These are phyloP conservation scores for Talaromyces thailandensis DNA, from an alignment of 495 filamentous ascomycete species.

Conservation along the genomic window DNA sequence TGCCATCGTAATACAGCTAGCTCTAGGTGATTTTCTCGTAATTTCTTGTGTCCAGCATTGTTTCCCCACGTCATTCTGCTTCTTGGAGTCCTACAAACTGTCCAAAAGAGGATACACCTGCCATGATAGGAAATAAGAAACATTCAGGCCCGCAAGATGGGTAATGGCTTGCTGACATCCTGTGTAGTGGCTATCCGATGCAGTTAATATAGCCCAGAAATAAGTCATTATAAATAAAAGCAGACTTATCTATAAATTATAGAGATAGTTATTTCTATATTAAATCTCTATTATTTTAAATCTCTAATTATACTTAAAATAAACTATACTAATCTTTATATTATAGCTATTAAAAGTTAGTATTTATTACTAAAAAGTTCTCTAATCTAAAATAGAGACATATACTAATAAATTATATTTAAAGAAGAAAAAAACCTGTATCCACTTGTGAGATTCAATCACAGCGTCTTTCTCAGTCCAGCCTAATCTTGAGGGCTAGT, in stretches of 20 bases:
- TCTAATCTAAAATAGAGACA: neutral
- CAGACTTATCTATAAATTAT: neutral
- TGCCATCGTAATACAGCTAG: neutral
- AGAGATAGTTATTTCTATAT: neutral
- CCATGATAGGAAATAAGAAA: neutral
- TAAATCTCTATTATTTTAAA: neutral
- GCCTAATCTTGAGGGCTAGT: neutral
- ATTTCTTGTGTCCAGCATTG: too few species aligned
- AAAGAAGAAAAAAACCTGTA: neutral
- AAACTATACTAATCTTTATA: neutral
- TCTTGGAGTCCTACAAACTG: neutral
- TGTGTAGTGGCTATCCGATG: conserved; percentile 1
- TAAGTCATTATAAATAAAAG: neutral
- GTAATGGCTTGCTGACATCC: neutral
- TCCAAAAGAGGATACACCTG: neutral
- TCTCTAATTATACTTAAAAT: neutral
- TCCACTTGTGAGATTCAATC: neutral
- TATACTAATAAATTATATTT: neutral
- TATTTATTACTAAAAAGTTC: neutral
- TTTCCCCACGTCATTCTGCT: too few species aligned
- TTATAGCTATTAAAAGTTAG: neutral
- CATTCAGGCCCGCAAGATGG: neutral
- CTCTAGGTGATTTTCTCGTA: neutral
- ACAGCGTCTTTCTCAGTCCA: neutral
- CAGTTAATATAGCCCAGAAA: neutral